Evolutionary conservation across 441 rosid genomes (phyloP), one percentile per base, ranked within the genome.

Genomic region (Croton setiger): DNA sequence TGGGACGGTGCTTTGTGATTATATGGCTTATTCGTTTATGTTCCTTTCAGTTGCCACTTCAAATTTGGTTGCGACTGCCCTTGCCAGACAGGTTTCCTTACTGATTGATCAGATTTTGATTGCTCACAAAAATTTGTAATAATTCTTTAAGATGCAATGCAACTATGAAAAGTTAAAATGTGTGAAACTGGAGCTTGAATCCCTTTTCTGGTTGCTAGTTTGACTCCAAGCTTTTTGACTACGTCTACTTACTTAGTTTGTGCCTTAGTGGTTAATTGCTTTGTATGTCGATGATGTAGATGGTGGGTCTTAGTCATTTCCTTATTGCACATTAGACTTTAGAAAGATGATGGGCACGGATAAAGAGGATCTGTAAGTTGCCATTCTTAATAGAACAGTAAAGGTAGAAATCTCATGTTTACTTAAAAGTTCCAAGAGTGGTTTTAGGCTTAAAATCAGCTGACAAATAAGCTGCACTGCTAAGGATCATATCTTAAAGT

Each of bases 1-100:
- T 3, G 87, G 80, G 70, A 85, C 85, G 5, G 89, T 85, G 27
- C 71, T 85, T 54, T 85, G 87, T 45, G 89, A 85, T 74, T 79
- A 83, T 71, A 66, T 81, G 75, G 68, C 78, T 55, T 81, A 80
- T 17, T 49, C 73, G 68, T 85, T 85, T 72, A 83, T 83, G 89
- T 85, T 85, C 76, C 84, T 85, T 20, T 83, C 89, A 0, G 79
- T 85, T n/a, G 84, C 89, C 45, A 85, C 89, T 61, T 85, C 87
- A 1, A 85, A 85, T 54, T 78, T 85, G 84, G 84, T 85, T 48
- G 87, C 89, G 55, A 83, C 89, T 55, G 79, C 87, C 27, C 85
- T 83, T 44, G 81, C 89, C 10, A 83, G 78, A 67, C 72, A 67
- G 81, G 89, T 85, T 57, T 71, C 27, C 55, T 37, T 54, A 48